Conservation (phyloP, 2,329 filamentous ascomycete genomes). For the Talaromyces verruculosus region DNA sequence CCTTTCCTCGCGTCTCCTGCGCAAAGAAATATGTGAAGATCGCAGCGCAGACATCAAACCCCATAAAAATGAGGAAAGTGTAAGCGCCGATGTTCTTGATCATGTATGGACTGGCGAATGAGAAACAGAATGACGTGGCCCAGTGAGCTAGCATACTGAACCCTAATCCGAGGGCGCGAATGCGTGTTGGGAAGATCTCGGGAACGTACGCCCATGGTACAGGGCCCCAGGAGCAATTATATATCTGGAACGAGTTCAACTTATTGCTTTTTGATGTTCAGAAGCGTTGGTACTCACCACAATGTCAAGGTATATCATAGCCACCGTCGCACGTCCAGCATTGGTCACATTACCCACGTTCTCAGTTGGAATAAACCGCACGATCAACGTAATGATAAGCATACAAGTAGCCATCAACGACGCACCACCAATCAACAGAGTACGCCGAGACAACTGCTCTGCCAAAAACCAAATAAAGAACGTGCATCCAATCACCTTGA, state of each 20-base stretch:
- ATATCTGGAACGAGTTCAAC: neutral
- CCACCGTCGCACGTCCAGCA: constrained; percentile 52
- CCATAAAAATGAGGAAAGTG: constrained; percentile 44
- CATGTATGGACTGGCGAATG: constrained; percentile 36
- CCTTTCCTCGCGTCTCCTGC: constrained; percentile 54
- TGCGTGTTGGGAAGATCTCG: constrained; percentile 26
- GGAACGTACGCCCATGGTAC: neutral
- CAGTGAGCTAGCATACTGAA: constrained; percentile 34
- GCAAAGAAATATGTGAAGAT: constrained; percentile 56
- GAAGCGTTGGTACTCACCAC: constrained; percentile 30
- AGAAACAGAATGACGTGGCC: constrained; percentile 36
- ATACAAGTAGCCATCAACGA: neutral
- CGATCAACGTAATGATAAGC: constrained; percentile 40
- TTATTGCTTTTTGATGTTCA: neutral
- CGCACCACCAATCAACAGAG: neutral
- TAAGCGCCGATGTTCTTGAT: constrained; percentile 49
- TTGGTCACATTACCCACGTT: constrained; percentile 44
- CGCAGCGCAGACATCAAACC: constrained; percentile 44
- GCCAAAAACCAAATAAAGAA: constrained; percentile 36
- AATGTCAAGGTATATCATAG: constrained; percentile 55
- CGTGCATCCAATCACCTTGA: constrained; percentile 51
- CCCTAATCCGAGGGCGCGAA: constrained; percentile 33
- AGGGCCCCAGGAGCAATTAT: neutral
- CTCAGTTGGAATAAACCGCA: constrained; percentile 41
- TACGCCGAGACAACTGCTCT: neutral